These are phyloP conservation scores for Phytophthora nicotianae DNA, from an alignment of 352 stramenopile species.

Conservation along the genomic window DNA sequence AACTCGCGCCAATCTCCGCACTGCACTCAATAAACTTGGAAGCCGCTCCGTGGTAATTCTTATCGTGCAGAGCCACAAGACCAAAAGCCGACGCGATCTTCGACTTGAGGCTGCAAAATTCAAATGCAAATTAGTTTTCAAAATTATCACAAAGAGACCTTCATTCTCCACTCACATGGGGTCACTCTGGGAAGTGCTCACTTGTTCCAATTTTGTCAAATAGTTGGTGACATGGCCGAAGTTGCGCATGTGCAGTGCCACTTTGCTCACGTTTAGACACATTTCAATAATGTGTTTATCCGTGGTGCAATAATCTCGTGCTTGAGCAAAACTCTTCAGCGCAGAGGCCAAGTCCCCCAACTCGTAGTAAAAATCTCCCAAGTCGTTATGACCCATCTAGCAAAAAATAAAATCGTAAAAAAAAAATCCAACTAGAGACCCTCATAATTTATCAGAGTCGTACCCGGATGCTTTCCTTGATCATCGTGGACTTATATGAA, in stretches of 20 bases:
- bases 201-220: constrained; percentile 86
- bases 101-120: constrained; percentile 67
- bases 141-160: constrained; percentile 1
- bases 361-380: constrained; percentile 90
- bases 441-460: constrained; percentile 2
- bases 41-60: constrained; percentile 79
- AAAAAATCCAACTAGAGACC: constrained; percentile 2
- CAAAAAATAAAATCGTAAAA: not conserved
- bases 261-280: constrained; percentile 91
- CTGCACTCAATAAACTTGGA: constrained; percentile 85
- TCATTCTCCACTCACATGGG: constrained; percentile 46
- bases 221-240: constrained; percentile 89
- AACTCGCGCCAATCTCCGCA: constrained; percentile 78
- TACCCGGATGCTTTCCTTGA: constrained; percentile 92
- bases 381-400: constrained; percentile 89
- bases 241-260: constrained; percentile 87
- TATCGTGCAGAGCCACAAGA: constrained; percentile 79
- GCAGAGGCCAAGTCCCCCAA: constrained; percentile 74
- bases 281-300: constrained; percentile 92
- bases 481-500: constrained; percentile 92
- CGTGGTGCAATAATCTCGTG: constrained; percentile 90
- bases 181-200: constrained; percentile 70
- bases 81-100: constrained; percentile 84
- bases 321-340: constrained; percentile 87
- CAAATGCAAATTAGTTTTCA: not conserved